Base-by-base conservation (phyloP, 2,329 filamentous ascomycete species). In the Xylariaceae sp. region DNA sequence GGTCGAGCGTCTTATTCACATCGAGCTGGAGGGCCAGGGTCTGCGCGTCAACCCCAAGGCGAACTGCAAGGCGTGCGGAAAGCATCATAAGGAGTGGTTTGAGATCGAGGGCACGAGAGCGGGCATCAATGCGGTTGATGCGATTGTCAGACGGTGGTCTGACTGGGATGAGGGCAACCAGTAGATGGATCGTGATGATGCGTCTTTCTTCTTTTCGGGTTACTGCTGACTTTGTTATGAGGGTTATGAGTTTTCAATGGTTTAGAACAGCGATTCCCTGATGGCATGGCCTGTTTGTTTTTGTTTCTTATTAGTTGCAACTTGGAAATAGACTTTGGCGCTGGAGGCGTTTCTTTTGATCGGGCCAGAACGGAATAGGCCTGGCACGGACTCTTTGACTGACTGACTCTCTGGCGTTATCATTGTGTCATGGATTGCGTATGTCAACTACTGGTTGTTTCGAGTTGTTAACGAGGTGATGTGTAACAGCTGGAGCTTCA, bases 31-130 rank as follows among this genome's bases (percentile, higher is more conserved):
- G 73, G 73, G 86, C 76, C 60, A 85, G 80, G 76, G 83, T 1
- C 64, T 85, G 61, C 76, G 84, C 61, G 71, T 80, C 67, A 74
- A 76, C 57, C 75, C 85, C 72, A 73, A 75, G 51, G 77, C 74
- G 15, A 82, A 83, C 55, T 99, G 94, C 69, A 79, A 80, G 3
- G 82, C 85, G 1, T 99, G 94, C 71, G 92, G 92, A 1, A 87
- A 86, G 69, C 87, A 91, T 67, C 94, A 99, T 73, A 80, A 88
- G 55, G 94, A 99, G 76, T 99, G 93, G 93, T 99, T 99, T 72
- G 89, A 95, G 75, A 86, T 97, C 1, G 85, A 90, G 62, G 89
- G 90, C 0, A 87, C 79, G 18, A 82, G 86, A 64, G 81, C 87
- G 34, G 89, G 87, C 0, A 80, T 97, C 2, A 83, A 80, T 61